Base-by-base conservation (phyloP, 352 stramenopile species). In the Phytophthora tentaculata region DNA sequence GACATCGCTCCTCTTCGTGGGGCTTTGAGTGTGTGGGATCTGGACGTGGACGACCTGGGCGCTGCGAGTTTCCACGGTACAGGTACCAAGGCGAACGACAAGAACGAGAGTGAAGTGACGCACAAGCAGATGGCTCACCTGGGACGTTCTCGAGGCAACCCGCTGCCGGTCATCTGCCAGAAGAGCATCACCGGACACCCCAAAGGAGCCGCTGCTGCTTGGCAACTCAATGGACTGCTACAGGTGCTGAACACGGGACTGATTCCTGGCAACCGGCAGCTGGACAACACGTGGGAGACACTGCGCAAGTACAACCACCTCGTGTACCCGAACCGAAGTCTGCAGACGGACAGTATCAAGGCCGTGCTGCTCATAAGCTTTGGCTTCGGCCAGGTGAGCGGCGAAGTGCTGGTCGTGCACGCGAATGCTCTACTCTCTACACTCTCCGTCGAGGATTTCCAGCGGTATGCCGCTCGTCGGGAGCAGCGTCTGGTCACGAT, bases 91-190 rank as follows among this genome's bases (percentile, higher is more conserved):
- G 84, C 81, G 13, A 97, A 96, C 64, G 89, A 97, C 71, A 89
- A 84, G 78, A 96, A 96, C 49, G 88, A 97, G 53, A 95, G 86
- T 49, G 87, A 94, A 24, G 88, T 97, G 50, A 92, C 86, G 0
- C 86, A 97, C 64, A 92, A 92, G 72, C 86, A 97, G 58, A 81
- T 96, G 53, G 50, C 73, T 64, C 88, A 95, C 59, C 71, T 96
- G 8, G 89, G 88, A 16, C 84, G 89, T 2, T 88, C 84, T 6
- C 41, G 61, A n/a, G 88, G 88, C 26, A 95, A 96, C 66, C 73
- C 84, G 26, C 61, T 96, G 37, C 84, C 84, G 14, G 78, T 95
- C 9, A 76, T 96, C 24, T 91, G 83, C 45, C 88, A 97, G 70
- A 97, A 95, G 74, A 83, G 82, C 64, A 60, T 95, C 23, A 96